Base-by-base conservation (phyloP, 1,139 yeast genomes). In the Tardiomyces blankii region DNA sequence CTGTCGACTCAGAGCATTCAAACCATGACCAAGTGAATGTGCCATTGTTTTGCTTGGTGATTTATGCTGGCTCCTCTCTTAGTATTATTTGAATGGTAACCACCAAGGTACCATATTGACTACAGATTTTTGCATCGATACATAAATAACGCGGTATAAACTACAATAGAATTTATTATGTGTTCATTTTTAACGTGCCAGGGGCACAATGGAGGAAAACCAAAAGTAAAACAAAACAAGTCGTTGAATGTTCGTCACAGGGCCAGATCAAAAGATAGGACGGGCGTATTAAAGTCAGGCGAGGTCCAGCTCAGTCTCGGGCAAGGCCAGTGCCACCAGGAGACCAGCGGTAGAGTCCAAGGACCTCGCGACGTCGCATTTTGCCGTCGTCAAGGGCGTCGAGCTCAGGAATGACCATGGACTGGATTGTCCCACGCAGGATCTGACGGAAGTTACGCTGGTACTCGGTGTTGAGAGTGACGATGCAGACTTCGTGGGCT, bases 401-500 rank as follows among this genome's bases (percentile, higher is more conserved):
- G 9, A 30, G 35, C 35, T 30, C 35, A 9, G 35, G 35, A 5
- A 30, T 13, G 5, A 30, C 35, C 35, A 30, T 30, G 11, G 35
- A 30, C 11, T 30, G 35, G 35, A 30, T 30, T 30, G 35, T 30
- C 9, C 35, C 35, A 5, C 35, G n/a, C 5, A 30, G 16, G 9
- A 61, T 58, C 25, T 55, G 50, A 21, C 65, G 44, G 48, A 60
- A 61, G 40, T 60, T 60, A 16, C 63, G 55, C 49, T 61, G 65
- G 40, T 61, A 61, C 43, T 60, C 62, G 1, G 65, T 62, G 44
- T 56, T 61, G 18, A 61, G 52, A 2, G 65, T 62, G 18, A 58
- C 62, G 41, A 61, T 58, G 43, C 64, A 59, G n/a, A 59, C 64
- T 44, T 61, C 65, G 43, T 61, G 65, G 6, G 65, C 65, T 7